A percentile compares a stretch with the other conserved stretches of the same genome.
Evolutionary conservation across 176 grass and related monocot species (phyloP).

Genomic region (Rhynchospora tenuis): DNA sequence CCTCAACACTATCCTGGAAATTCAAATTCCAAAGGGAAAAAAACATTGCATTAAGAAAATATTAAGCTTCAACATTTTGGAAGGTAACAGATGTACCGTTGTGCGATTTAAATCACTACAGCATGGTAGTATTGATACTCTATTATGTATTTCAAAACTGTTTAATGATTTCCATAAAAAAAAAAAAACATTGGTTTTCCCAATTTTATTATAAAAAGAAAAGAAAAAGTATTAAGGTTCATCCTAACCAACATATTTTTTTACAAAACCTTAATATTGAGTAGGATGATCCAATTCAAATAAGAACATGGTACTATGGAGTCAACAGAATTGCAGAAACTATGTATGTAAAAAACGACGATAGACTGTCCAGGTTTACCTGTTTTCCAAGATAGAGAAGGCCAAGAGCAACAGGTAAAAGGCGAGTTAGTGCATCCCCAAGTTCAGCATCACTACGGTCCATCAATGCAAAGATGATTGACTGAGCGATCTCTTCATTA

Average conservation of each 20-base stretch:
- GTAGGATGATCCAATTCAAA: neutral
- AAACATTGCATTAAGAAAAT: neutral
- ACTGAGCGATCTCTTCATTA: constrained; percentile 95
- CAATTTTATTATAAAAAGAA: no score
- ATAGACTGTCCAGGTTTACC: constrained; percentile 27
- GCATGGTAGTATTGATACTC: no score
- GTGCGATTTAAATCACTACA: no score
- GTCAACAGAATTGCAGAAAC: neutral
- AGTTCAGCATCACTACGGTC: constrained; percentile 78
- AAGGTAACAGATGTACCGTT: no score
- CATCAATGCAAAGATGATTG: constrained; percentile 89
- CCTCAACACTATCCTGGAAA: constrained; percentile 78
- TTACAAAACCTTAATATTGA: neutral
- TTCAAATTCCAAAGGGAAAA: constrained; percentile 12
- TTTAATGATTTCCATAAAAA: no score
- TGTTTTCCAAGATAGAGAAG: constrained; percentile 98
- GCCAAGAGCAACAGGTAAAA: constrained; percentile 85
- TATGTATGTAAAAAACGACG: neutral
- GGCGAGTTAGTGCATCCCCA: constrained; percentile 68
- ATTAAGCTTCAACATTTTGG: neutral
- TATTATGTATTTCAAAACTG: no score
- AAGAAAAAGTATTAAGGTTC: neutral
- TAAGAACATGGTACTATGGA: neutral
- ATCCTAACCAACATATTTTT: neutral
- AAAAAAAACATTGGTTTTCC: no score